These are phyloP conservation scores for Cutaneotrichosporon cavernicola DNA, from an alignment of 1,284 basidiomycete genomes.

Conservation along the genomic window DNA sequence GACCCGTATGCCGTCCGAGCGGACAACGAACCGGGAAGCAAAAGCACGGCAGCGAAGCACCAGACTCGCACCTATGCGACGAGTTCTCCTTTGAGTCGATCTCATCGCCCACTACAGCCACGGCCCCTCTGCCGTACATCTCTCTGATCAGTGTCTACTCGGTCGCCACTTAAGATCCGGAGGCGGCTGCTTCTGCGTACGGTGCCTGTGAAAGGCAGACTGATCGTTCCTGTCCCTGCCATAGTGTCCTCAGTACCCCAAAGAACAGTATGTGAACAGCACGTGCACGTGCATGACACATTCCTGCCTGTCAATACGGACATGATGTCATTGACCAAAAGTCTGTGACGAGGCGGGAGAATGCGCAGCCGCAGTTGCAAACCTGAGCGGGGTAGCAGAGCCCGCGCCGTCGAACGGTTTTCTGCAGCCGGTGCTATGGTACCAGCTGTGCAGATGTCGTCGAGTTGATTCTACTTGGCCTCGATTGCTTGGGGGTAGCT, in stretches of 20 bases:
- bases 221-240: not conserved
- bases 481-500: not conserved
- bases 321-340: constrained; percentile 3
- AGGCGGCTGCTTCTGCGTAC: too few species aligned
- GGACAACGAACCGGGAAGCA: not conserved
- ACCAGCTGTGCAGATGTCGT: not conserved
- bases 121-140: too few species aligned
- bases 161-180: not conserved
- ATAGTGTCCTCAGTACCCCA: too few species aligned
- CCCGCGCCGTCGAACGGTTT: not conserved
- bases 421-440: not conserved
- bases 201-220: not conserved
- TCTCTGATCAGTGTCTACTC: too few species aligned
- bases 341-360: not conserved
- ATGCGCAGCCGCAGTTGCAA: not conserved
- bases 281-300: not conserved
- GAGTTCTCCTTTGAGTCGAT: not conserved
- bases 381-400: not conserved
- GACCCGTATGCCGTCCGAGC: not conserved
- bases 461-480: not conserved
- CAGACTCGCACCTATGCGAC: not conserved
- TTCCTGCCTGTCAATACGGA: not conserved
- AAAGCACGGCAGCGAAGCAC: not conserved
- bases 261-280: not conserved
- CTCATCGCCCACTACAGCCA: too few species aligned